phyloP scores from a whole-genome alignment of 2,329 filamentous ascomycete species.

The Hypoxylon sp. region DNA sequence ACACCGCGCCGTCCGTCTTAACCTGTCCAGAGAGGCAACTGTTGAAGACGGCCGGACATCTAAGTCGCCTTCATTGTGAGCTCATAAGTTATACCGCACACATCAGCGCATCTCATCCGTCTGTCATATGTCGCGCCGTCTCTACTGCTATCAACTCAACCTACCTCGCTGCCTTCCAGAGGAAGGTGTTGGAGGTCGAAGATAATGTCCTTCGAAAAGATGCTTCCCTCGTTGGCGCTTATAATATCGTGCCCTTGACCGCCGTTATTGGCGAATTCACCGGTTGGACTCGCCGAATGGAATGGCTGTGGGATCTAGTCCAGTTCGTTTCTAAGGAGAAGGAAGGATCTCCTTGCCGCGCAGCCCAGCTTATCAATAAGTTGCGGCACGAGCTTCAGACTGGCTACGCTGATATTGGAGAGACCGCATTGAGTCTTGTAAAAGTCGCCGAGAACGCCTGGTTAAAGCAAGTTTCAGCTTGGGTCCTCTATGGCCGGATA shows the following conservation, averaged over 20 bases:
- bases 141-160: conserved; percentile 79
- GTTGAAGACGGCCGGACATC: conserved; percentile 78
- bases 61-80: conserved; percentile 82
- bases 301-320: conserved; percentile 84
- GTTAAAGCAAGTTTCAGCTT: conserved; percentile 89
- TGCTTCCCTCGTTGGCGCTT: conserved; percentile 84
- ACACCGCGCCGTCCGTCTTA: conserved; percentile 62
- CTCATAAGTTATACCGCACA: conserved; percentile 74
- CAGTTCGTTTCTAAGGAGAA: conserved; percentile 71
- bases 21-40: conserved; percentile 87
- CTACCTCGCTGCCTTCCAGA: conserved; percentile 84
- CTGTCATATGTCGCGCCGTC: conserved; percentile 87
- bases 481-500: conserved; percentile 88
- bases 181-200: conserved; percentile 87
- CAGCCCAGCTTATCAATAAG: conserved; percentile 80
- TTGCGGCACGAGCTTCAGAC: conserved; percentile 83
- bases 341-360: conserved; percentile 64
- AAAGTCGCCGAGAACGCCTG: conserved; percentile 86
- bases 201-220: conserved; percentile 80
- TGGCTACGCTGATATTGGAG: conserved; percentile 87
- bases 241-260: conserved; percentile 92
- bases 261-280: conserved; percentile 85
- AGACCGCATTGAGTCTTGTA: conserved; percentile 78
- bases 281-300: conserved; percentile 85
- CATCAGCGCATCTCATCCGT: conserved; percentile 78